Base-by-base conservation (phyloP, 1,284 basidiomycete genomes). In the Microstroma glucosiphilum region DNA sequence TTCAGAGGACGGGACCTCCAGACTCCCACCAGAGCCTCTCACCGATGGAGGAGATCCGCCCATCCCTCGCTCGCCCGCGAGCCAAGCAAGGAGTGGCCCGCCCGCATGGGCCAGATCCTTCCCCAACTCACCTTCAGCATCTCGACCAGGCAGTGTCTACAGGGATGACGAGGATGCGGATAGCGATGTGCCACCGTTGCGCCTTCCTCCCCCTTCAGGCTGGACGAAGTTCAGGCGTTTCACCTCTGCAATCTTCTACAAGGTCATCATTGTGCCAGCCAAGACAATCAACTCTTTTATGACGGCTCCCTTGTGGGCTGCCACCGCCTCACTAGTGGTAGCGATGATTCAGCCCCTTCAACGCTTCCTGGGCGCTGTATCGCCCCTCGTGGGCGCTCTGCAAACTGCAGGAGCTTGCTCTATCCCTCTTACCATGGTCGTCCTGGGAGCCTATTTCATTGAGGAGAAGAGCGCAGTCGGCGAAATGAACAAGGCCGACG, bases 401-500 rank as follows among this genome's bases (percentile, higher is more conserved):
- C 72, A 78, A 58, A 79, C 75, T 41, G 73, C 80, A 9, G 81
- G 81, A 21, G 75, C 77, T 8, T 81, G 80, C 67, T 64, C 72
- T 76, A 81, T 96, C 68, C 92, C 92, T 0, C 78, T 96, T 25
- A 96, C 92, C 1, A 83, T 96, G 43, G 85, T 96, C 64, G 91
- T 96, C 8, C 86, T 96, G 51, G 92, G 92, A 17, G 91, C 90
- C 7, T 96, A 93, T 83, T 96, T 96, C 37, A 51, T 49, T 54
- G 48, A 63, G 37, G 56, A 60, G 26, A 53, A 43, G 21, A 43
- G 49, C 30, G 57, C 60, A 42, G 57, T 41, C 30, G 19, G 26
- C 25, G 43, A 48, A 4, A 48, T 48, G 17, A 48, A 17, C 43
- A 48, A 48, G 43, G 43, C 21, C 17, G 43, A 48, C 13, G 17